These are phyloP conservation scores for Cordyceps militaris DNA, from an alignment of 2,329 filamentous ascomycete species.

Conservation along the genomic window DNA sequence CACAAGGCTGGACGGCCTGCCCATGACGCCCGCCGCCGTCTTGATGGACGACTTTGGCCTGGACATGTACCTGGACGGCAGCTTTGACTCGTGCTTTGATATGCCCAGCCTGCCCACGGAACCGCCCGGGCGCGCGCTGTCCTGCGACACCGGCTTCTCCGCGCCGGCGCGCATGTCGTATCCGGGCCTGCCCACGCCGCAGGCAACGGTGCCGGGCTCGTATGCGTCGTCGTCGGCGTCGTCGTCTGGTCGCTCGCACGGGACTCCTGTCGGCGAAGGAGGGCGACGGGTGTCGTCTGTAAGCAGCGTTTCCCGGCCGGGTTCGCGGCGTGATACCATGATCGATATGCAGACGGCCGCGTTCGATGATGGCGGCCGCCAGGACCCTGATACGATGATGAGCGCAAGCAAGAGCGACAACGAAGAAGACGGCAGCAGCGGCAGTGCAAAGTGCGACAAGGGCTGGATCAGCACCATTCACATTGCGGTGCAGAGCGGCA, in stretches of 20 bases:
- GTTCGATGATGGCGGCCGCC: not conserved
- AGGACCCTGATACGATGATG: not conserved
- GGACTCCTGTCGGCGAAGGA: not conserved
- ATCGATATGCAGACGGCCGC: not conserved
- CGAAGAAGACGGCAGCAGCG: not conserved
- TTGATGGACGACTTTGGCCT: not conserved
- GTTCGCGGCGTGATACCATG: not conserved
- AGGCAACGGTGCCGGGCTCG: not conserved
- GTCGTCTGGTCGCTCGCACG: not conserved
- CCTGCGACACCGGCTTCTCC: not conserved
- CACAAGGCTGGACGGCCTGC: not conserved
- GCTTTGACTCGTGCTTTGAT: not conserved
- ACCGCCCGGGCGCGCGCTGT: not conserved
- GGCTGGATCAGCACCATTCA: conserved; percentile 5
- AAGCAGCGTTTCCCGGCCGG: not conserved
- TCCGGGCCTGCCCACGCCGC: not conserved
- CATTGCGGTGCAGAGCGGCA: conserved; percentile 3
- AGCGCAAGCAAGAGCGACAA: not conserved
- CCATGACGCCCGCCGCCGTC: not conserved
- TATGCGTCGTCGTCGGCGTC: not conserved
- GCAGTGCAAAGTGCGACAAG: not conserved
- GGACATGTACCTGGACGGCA: not conserved
- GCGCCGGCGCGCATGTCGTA: not conserved
- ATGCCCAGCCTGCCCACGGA: not conserved
- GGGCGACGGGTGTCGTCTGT: not conserved